A percentile compares a stretch with the other conserved stretches of the same genome.
These are phyloP conservation scores for Ascocoryne sarcoides DNA, from an alignment of 2,329 filamentous ascomycete species.

Conservation along the genomic window DNA sequence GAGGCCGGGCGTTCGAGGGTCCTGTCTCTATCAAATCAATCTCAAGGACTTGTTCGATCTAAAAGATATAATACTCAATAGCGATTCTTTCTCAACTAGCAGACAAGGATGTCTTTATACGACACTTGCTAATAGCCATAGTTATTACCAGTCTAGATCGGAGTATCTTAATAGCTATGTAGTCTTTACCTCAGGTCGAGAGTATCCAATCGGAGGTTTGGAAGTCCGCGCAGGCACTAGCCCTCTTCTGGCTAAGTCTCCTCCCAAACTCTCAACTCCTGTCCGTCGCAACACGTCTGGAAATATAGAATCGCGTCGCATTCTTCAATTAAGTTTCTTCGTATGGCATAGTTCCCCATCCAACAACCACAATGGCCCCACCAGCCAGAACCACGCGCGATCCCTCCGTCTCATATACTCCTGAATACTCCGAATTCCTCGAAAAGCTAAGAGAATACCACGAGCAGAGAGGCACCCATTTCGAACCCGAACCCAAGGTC, in stretches of 20 bases:
- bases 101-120: too few species aligned
- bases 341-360: constrained; percentile 12
- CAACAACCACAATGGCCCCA: constrained; percentile 19
- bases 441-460: constrained; percentile 65
- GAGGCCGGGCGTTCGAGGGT: too few species aligned
- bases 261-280: neutral
- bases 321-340: constrained; percentile 1
- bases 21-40: too few species aligned
- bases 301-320: constrained; percentile 9
- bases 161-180: too few species aligned
- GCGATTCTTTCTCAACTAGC: too few species aligned
- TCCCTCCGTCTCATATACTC: constrained; percentile 34
- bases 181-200: too few species aligned
- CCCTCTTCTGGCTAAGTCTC: neutral
- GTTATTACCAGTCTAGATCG: too few species aligned
- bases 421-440: constrained; percentile 75
- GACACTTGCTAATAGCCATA: too few species aligned
- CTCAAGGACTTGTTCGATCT: too few species aligned
- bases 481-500: constrained; percentile 76
- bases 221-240: neutral
- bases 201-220: too few species aligned
- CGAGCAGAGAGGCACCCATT: constrained; percentile 65
- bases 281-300: neutral
- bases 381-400: constrained; percentile 14
- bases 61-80: too few species aligned